Percentiles rank a stretch among this genome's conserved stretches.
Conservation (phyloP, 805 yeast species). For the Saccharomycopsis sp. region DNA sequence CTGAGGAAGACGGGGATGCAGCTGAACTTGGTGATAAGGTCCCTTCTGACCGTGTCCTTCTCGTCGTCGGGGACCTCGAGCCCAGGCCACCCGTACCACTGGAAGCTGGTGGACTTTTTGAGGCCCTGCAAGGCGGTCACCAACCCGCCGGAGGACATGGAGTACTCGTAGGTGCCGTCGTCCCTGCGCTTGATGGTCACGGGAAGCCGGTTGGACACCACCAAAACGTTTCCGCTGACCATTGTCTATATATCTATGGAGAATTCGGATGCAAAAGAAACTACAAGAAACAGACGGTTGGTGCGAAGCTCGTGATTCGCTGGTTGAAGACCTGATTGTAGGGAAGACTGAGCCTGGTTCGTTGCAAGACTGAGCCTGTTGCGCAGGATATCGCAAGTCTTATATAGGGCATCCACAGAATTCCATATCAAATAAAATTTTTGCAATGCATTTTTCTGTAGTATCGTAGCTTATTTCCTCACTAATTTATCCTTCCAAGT, state of each 20-base stretch:
- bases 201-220: conserved; percentile 91
- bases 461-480: background rate
- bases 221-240: conserved; percentile 64
- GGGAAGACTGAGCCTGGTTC: too few relatives aligned
- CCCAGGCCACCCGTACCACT: conserved; percentile 99
- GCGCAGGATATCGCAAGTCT: background rate
- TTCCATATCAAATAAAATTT: background rate
- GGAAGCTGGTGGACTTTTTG: conserved; percentile 73
- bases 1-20: conserved; percentile 85
- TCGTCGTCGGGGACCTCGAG: conserved; percentile 77
- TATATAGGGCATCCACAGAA: background rate
- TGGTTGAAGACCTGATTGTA: too few relatives aligned
- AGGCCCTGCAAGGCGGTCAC: conserved; percentile 94
- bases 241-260: too few relatives aligned
- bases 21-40: conserved; percentile 68
- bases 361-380: too few relatives aligned
- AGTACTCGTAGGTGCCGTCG: conserved; percentile 65
- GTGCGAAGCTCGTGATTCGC: too few relatives aligned
- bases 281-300: too few relatives aligned
- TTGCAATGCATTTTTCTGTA: background rate
- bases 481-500: too few relatives aligned
- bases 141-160: conserved; percentile 95
- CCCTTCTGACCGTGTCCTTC: conserved; percentile 58
- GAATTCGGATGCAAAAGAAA: too few relatives aligned
- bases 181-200: conserved; percentile 72